These are phyloP conservation scores for Fusarium brachygibbosum DNA, from an alignment of 2,329 filamentous ascomycete genomes.

Conservation along the genomic window DNA sequence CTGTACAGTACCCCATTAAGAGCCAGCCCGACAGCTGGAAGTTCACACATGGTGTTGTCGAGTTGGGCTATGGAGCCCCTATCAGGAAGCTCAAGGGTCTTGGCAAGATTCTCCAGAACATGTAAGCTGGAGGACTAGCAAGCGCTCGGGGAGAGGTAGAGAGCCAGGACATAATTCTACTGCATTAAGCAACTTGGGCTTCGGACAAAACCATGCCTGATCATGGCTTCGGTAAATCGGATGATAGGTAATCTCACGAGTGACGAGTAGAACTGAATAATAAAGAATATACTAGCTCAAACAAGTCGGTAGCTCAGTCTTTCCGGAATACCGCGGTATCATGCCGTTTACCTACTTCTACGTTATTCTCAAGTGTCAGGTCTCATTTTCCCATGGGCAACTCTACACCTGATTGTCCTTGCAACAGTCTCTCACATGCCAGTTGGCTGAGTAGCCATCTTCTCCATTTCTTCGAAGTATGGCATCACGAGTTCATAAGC, in stretches of 20 bases:
- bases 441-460: neutral
- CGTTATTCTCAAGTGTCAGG: neutral
- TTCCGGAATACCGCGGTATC: neutral
- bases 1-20: slow-evolving; percentile 84
- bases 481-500: neutral
- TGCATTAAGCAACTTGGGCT: neutral
- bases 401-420: neutral
- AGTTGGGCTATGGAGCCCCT: slow-evolving; percentile 68
- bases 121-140: slow-evolving; percentile 43
- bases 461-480: neutral
- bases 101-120: slow-evolving; percentile 59
- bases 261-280: slow-evolving; percentile 11
- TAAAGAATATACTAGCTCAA: neutral
- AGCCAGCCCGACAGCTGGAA: slow-evolving; percentile 74
- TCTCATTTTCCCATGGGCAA: neutral
- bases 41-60: slow-evolving; percentile 72
- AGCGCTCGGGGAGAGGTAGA: neutral
- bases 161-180: neutral
- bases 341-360: neutral
- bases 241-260: slow-evolving; percentile 1
- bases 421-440: neutral
- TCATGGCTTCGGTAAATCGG: neutral
- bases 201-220: neutral
- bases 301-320: neutral
- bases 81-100: slow-evolving; percentile 58